A percentile compares a stretch with the other conserved stretches of the same genome.
phyloP scores from a whole-genome alignment of 129 eudicot species.

The Dittrichia graveolens region DNA sequence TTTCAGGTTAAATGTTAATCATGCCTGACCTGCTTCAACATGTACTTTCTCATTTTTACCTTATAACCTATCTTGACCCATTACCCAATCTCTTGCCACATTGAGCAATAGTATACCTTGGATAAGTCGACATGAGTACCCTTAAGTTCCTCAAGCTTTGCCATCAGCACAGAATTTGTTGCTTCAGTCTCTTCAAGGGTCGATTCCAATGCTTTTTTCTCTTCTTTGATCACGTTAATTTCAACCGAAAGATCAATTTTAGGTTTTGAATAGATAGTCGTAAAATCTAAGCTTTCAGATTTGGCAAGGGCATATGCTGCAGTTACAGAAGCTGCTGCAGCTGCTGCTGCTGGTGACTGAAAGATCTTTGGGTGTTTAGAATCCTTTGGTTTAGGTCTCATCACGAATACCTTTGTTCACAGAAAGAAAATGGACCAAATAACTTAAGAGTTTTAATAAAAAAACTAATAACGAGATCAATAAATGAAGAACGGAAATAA shows the following conservation, averaged over 20 bases:
- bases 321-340: constrained; percentile 97
- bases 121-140: constrained; percentile 62
- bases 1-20: constrained; percentile 12
- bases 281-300: constrained; percentile 50
- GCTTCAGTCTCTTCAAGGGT: constrained; percentile 52
- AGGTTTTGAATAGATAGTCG: constrained; percentile 39
- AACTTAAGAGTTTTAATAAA: constrained; percentile 18
- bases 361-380: constrained; percentile 63
- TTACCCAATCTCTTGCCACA: background rate
- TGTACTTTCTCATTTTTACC: background rate
- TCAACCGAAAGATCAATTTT: constrained; percentile 56
- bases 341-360: constrained; percentile 96
- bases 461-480: constrained; percentile 18
- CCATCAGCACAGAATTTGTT: constrained; percentile 59
- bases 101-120: constrained; percentile 52
- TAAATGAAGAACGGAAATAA: background rate
- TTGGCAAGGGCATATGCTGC: constrained; percentile 86
- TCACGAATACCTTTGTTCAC: constrained; percentile 56
- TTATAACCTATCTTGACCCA: background rate
- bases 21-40: background rate
- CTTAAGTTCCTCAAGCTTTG: constrained; percentile 67
- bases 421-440: constrained; percentile 15
- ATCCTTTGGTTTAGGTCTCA: constrained; percentile 78
- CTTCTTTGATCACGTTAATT: constrained; percentile 49
- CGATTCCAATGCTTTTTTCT: constrained; percentile 63